A percentile compares a stretch with the other conserved stretches of the same genome.
Evolutionary conservation across 1,284 basidiomycete species (phyloP).

Genomic region (Ustilago bromivora): DNA sequence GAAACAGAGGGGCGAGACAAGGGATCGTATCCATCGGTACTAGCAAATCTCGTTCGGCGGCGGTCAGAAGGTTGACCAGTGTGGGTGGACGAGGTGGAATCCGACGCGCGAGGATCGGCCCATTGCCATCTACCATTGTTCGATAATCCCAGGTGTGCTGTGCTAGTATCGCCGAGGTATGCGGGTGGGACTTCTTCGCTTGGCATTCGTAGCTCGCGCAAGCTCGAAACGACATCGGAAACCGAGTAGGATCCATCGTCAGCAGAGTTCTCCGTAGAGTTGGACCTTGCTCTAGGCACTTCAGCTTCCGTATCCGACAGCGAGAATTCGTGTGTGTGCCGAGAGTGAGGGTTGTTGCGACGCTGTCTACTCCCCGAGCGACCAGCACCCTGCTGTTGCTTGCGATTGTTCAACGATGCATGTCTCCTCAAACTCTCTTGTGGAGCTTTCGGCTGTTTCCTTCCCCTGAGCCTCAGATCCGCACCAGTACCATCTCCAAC

Average conservation of each 20-base stretch:
- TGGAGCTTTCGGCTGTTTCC: constrained; percentile 16
- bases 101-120: constrained; percentile 24
- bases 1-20: neutral
- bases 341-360: neutral
- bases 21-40: constrained; percentile 34
- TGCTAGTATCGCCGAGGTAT: constrained; percentile 27
- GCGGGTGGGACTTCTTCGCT: constrained; percentile 34
- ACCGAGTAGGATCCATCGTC: constrained; percentile 23
- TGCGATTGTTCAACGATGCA: constrained; percentile 28
- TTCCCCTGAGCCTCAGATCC: constrained; percentile 9
- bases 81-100: constrained; percentile 22
- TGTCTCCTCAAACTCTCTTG: constrained; percentile 30
- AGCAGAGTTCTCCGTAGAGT: constrained; percentile 28
- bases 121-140: constrained; percentile 45
- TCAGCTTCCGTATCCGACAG: constrained; percentile 58
- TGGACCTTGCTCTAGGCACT: constrained; percentile 36
- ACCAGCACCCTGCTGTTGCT: constrained; percentile 9
- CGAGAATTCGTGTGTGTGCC: constrained; percentile 50
- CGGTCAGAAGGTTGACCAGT: constrained; percentile 18
- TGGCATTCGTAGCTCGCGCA: constrained; percentile 32
- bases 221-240: constrained; percentile 25
- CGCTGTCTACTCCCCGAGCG: neutral
- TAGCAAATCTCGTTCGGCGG: constrained; percentile 36
- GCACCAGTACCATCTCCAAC: neutral
- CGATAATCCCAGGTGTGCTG: constrained; percentile 33